These are phyloP conservation scores for Podospora didyma DNA, from an alignment of 495 filamentous ascomycete genomes.

Conservation along the genomic window DNA sequence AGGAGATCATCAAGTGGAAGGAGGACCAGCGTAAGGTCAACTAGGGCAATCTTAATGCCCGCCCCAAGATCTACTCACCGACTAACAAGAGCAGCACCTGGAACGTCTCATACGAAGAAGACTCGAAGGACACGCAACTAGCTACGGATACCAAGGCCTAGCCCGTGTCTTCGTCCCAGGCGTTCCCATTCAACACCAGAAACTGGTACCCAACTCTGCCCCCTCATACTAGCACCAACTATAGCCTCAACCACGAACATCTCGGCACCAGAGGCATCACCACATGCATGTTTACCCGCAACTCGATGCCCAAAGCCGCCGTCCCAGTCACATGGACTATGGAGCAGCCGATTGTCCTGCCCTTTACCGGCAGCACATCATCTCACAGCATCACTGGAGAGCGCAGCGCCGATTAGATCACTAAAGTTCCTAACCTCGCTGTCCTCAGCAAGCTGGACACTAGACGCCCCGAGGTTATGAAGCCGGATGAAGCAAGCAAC, in stretches of 20 bases:
- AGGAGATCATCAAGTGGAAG: slow-evolving; percentile 9
- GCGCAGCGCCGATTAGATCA: not conserved
- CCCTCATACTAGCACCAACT: too few species aligned
- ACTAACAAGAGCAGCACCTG: slow-evolving; percentile 2
- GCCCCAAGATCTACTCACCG: slow-evolving; percentile 2
- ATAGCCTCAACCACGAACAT: too few species aligned
- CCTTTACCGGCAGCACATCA: not conserved
- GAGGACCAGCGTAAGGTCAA: not conserved
- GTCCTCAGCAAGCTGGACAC: not conserved
- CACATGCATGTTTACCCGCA: too few species aligned
- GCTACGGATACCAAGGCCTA: too few species aligned
- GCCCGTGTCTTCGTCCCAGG: too few species aligned
- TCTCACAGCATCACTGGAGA: not conserved
- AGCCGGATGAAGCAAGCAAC: not conserved
- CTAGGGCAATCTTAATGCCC: not conserved
- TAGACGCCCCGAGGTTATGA: not conserved
- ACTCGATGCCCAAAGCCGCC: too few species aligned
- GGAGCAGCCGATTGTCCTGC: too few species aligned
- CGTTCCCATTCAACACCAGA: too few species aligned
- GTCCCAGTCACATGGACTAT: too few species aligned
- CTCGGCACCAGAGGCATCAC: too few species aligned
- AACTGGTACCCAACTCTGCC: too few species aligned
- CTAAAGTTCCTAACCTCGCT: slow-evolving; percentile 4
- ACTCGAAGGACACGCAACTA: too few species aligned
- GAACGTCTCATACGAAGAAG: not conserved